Base-by-base conservation (phyloP, 371 early-diverging fungal genomes). In the Polyrhizophydium stewartii region DNA sequence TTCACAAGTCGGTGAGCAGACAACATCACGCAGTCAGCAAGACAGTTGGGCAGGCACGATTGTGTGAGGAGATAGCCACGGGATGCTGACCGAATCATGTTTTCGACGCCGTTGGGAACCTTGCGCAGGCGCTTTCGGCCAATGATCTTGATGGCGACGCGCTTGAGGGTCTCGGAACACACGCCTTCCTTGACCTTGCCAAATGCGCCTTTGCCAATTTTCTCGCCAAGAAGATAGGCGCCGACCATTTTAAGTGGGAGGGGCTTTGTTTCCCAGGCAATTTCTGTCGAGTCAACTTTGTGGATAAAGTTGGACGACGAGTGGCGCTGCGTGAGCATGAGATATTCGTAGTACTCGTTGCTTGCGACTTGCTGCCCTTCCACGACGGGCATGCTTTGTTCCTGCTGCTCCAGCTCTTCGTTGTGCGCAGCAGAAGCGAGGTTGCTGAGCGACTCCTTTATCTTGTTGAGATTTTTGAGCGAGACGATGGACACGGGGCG, bases 161-260 rank as follows among this genome's bases (percentile, higher is more conserved):
- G 67, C 59, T 76, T 71, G 38, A 83, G 61, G 5, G 81, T 78
- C 46, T 83, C 80, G 13, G 74, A 52, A 59, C 75, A 75, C n/a
- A 81, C 31, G 0, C 82, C 84, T 50, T 83, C 84, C 70, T 83
- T 83, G 35, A 83, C 84, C 61, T 83, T 80, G 12, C 81, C 84
- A 69, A 75, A 83, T 0, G 76, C 63, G 25, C 83, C 83, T 55
- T 76, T 77, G 17, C 83, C 83, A 51, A 83, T 79, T 55, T 75
- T 66, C 35, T 77, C 76, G 0, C 81, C 83, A 19, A 83, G 64
- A 3, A 83, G 51, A 56, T 74, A 79, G 0, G 75, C 72, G 6
- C 78, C 83, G 24, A 83, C 68, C 55, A 81, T 66, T 58, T 81
- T 81, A 28, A 73, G 64, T 7, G 55, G 50, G 0, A 63, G 64